Evolutionary conservation across 345 rosid genomes (phyloP), one percentile per base, ranked within the genome.

Genomic region (Corchorus olitorius): DNA sequence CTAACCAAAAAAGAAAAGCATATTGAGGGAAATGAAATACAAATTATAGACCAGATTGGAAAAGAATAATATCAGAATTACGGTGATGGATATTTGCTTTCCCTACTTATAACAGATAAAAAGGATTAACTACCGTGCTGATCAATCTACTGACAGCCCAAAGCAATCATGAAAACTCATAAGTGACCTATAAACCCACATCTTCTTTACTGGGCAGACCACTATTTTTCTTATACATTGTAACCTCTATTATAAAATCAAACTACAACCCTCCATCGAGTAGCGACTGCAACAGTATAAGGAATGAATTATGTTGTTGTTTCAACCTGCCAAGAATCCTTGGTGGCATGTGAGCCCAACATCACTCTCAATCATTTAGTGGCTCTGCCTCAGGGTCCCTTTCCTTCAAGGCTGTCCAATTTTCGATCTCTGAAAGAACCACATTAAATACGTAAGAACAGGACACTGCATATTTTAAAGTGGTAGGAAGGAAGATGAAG

Each of bases 321-420:
- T 56, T 55, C 61, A 69, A 67, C 75, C 78, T 53, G 61, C 56
- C 53, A 48, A 69, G 48, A 67, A 55, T 14, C 5, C n/a, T 45
- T 3, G n/a, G 65, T 61, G 72, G 50, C 41, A 61, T 52, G 39
- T 54, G 13, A 48, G 35, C 22, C 68, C 45, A 22, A 46, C 39
- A 59, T 75, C 65, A 41, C 54, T 89, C 84, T 89, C 84, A 94
- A 65, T 89, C 75, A 80, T 87, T 91, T 76, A 94, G 81, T n/a
- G 98, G 93, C 76, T 94, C 98, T 20, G 83, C 87, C 83, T 94
- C 98, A 0, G 86, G 50, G 68, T 87, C 89, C 77, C 83, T 83
- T 79, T 91, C 98, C 79, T 78, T 87, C 83, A 78, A 34, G 6
- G 79, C 77, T 66, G 85, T 46, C 91, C 98, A 78, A 7, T 81